Evolutionary conservation across 1,284 basidiomycete genomes (phyloP), one percentile per base, ranked within the genome.

Genomic region (Irpex rosettiformis): DNA sequence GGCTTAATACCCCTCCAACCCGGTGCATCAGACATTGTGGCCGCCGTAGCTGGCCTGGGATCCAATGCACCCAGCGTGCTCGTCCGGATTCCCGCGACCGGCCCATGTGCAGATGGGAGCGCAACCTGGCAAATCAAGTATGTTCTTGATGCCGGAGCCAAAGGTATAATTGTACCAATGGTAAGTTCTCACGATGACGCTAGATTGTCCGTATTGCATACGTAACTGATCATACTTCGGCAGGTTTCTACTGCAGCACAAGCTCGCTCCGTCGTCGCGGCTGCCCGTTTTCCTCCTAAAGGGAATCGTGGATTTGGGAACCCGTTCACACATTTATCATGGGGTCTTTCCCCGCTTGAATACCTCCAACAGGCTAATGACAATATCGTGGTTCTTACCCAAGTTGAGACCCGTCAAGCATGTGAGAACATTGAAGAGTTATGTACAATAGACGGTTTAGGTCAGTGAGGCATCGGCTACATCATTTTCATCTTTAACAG

Each of bases 61-160:
- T 63, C 62, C 3, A 61, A 64, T 30, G 78, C 76, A 3, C 80
- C 82, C 0, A 85, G 80, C 64, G 71, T 79, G n/a, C 64, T 87
- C 28, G 81, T 87, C 6, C 70, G 85, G 22, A 80, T 88, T 52
- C 82, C 85, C 6, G 83, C 84, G 4, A 86, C 85, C 1, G 85
- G 84, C 0, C 67, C 76, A 27, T 79, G 77, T 43, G 71, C 75
- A 0, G 79, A 70, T 52, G 66, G 61, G 11, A 68, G 83, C 60
- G 80, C 79, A 0, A 75, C 75, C 56, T 87, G 85, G 85, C 85
- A 86, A 69, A 85, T 88, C 69, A 88, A 88, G 71, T 76, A 84
- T 59, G 85, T 80, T 1, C 76, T 88, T 33, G 85, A 88, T 66
- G 81, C 81, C 0, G 85, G 85, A 7, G 85, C 84, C 16, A 73